phyloP scores from a whole-genome alignment of 192 early-diverging fungal species.

The Coemansia sp. region DNA sequence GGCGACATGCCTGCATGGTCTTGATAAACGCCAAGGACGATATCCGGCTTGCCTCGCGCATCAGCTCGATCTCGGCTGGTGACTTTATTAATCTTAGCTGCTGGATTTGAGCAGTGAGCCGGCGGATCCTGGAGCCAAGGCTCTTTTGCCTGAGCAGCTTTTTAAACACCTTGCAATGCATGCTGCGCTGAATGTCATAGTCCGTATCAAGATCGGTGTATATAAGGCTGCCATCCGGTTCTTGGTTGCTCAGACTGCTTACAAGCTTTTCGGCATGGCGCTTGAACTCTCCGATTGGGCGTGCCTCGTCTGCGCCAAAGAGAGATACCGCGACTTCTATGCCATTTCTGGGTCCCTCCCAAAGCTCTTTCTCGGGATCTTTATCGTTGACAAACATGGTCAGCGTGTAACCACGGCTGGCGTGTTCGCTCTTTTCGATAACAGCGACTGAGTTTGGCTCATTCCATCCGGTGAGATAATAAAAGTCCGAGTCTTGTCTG shows the following conservation, averaged over 20 bases:
- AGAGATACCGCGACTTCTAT: slow-evolving; percentile 71
- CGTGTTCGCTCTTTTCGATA: slow-evolving; percentile 58
- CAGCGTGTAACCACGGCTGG: slow-evolving; percentile 70
- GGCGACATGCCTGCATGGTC: slow-evolving; percentile 75
- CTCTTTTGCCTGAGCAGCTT: slow-evolving; percentile 19
- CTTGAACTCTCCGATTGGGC: slow-evolving; percentile 29
- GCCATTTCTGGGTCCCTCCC: slow-evolving; percentile 92
- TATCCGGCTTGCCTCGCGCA: slow-evolving; percentile 76
- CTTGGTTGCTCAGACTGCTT: slow-evolving; percentile 3
- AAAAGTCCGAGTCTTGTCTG: slow-evolving; percentile 91
- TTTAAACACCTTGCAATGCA: slow-evolving; percentile 21
- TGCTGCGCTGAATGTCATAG: slow-evolving; percentile 26
- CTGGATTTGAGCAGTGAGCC: slow-evolving; percentile 69
- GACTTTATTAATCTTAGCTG: slow-evolving; percentile 80
- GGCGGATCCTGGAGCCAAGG: slow-evolving; percentile 32
- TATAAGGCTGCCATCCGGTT: slow-evolving; percentile 10
- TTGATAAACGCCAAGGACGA: slow-evolving; percentile 80
- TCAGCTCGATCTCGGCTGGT: slow-evolving; percentile 72
- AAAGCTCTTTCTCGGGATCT: slow-evolving; percentile 74
- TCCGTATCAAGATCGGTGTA: slow-evolving; percentile 37
- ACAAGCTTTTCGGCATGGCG: slow-evolving; percentile 21
- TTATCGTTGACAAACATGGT: slow-evolving; percentile 87
- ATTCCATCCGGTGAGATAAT: slow-evolving; percentile 89
- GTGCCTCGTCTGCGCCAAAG: slow-evolving; percentile 82
- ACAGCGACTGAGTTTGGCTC: slow-evolving; percentile 84